These are phyloP conservation scores for Heritiera fomes DNA, from an alignment of 345 rosid species.

Conservation along the genomic window DNA sequence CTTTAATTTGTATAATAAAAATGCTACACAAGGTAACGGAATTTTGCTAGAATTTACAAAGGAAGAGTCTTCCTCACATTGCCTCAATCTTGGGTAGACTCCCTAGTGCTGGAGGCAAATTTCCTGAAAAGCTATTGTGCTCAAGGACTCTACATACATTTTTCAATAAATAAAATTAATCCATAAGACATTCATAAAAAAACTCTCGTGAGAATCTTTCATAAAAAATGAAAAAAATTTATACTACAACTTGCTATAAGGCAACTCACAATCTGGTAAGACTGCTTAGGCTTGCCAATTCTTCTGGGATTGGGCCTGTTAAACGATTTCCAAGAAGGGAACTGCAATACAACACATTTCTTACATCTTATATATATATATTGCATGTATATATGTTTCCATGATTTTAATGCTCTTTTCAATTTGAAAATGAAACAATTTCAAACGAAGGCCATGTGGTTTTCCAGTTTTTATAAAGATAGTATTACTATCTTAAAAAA, in stretches of 20 bases:
- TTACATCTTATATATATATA: too few species aligned
- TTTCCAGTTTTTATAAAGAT: too few species aligned
- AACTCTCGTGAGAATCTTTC: background rate
- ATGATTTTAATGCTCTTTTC: too few species aligned
- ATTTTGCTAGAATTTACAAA: background rate
- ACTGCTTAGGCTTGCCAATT: constrained; percentile 43
- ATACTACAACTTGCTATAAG: background rate
- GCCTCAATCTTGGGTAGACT: constrained; percentile 50
- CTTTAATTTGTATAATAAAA: too few species aligned
- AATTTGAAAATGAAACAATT: too few species aligned
- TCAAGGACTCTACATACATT: constrained; percentile 28
- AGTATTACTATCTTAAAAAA: too few species aligned
- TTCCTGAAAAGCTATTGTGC: constrained; percentile 48
- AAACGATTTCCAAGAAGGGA: constrained; percentile 45
- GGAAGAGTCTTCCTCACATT: constrained; percentile 41
- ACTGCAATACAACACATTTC: constrained; percentile 25
- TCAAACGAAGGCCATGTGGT: too few species aligned
- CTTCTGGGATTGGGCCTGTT: constrained; percentile 51
- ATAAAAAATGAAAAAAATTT: background rate
- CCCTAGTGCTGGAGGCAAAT: constrained; percentile 47
- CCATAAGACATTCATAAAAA: background rate
- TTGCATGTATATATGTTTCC: too few species aligned
- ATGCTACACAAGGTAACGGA: background rate
- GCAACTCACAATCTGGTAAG: constrained; percentile 43
- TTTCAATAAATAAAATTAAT: background rate